Evolutionary conservation across 2,329 filamentous ascomycete genomes (phyloP).

Genomic region (Epichloe typhina): DNA sequence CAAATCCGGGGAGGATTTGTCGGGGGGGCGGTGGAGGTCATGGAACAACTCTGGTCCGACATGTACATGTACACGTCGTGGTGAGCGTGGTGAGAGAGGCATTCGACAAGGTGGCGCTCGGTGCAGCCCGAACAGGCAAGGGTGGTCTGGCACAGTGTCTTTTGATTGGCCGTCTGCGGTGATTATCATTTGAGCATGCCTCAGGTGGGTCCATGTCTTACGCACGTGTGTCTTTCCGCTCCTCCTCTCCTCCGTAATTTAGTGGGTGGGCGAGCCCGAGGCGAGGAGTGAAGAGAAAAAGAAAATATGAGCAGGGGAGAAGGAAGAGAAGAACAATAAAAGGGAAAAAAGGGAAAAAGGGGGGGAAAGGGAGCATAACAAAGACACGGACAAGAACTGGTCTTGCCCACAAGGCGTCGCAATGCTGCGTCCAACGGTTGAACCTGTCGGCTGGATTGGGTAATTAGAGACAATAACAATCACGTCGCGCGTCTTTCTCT

Average conservation of each 20-base stretch:
- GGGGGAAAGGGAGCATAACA: not conserved
- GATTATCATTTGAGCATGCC: conserved; percentile 5
- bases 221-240: not conserved
- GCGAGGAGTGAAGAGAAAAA: not conserved
- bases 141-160: not conserved
- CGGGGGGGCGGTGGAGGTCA: not conserved
- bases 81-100: not conserved
- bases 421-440: too few relatives aligned
- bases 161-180: not conserved
- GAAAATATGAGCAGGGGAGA: not conserved
- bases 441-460: not conserved
- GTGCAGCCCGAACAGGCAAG: conserved; percentile 1
- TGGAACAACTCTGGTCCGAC: not conserved
- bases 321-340: not conserved
- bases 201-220: conserved; percentile 3
- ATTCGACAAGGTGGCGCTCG: conserved; percentile 4
- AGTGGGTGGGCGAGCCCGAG: not conserved
- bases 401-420: too few relatives aligned
- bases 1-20: not conserved
- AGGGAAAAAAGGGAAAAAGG: not conserved
- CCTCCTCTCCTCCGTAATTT: not conserved
- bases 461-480: not conserved
- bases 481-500: not conserved
- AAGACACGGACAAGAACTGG: not conserved
- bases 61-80: too few relatives aligned